Base-by-base conservation (phyloP, 352 stramenopile genomes). In the Pythium dissimile region DNA sequence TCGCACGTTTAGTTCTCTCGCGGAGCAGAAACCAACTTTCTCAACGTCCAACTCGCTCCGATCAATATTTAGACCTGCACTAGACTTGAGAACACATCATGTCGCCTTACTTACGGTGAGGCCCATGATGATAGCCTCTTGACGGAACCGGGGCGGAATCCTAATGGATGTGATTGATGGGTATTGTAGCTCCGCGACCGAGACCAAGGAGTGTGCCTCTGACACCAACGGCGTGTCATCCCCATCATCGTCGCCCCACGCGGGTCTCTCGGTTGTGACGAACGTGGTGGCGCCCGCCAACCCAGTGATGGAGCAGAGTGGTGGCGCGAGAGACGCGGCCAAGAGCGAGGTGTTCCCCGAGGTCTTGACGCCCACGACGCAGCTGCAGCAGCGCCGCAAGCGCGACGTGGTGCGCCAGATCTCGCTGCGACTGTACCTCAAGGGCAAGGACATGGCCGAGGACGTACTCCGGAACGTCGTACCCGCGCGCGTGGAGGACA, bases 361-460 rank as follows among this genome's bases (percentile, higher is more conserved):
- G 24, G 51, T 62, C 51, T 51, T 67, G 43, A 60, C 59, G 35
- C 46, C 61, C 37, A 53, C 54, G 50, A 60, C 53, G 46, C 54
- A 59, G 46, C 26, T 59, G 24, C 50, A 61, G 53, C 66, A 60
- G 2, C 68, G 65, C 31, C 75, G 68, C 27, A 86, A 89, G 57
- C 79, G 81, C 38, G 75, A 88, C 45, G 67, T 89, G n/a, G 57
- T 91, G 51, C 80, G 80, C 30, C 80, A 91, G 53, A 74, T 91
- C 47, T 90, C 81, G 37, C 78, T 93, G 73, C 75, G 81, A 2
- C 60, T 93, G 26, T 89, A 88, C 64, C 60, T 89, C 24, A 91
- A 87, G 52, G 78, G 72, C 18, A 69, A 75, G 45, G 62, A 86
- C 56, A 80, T 90, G 49, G 83, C 84, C 26, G 69, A 75, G 21